phyloP scores from a whole-genome alignment of 768 basidiomycete genomes.

The Phlegmacium glaucopus region DNA sequence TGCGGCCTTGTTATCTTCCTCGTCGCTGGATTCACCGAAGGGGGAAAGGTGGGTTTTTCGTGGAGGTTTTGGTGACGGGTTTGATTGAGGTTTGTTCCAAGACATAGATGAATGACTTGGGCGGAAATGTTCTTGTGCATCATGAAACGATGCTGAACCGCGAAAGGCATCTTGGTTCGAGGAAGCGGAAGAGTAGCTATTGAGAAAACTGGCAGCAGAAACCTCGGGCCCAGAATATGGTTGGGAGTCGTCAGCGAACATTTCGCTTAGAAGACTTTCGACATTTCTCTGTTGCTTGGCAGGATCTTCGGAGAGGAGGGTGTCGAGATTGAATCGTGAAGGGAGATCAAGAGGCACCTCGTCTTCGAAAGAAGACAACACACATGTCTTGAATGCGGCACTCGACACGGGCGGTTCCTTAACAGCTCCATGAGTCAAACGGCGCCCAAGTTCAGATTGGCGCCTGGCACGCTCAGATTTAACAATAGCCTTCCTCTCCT shows the following conservation, averaged over 20 bases:
- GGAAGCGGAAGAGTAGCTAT: background rate
- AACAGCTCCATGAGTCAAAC: constrained; percentile 3
- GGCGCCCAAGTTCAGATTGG: constrained; percentile 20
- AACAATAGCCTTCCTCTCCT: constrained; percentile 42
- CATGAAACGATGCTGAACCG: background rate
- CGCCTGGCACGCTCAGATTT: constrained; percentile 35
- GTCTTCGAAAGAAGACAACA: constrained; percentile 17
- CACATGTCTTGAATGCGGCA: constrained; percentile 12
- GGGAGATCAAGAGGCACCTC: constrained; percentile 6
- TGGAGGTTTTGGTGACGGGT: background rate
- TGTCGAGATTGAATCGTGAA: constrained; percentile 10
- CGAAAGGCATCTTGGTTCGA: background rate
- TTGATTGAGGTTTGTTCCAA: background rate
- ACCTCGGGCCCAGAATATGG: background rate
- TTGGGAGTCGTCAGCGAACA: constrained; percentile 7
- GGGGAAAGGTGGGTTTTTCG: background rate
- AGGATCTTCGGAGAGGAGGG: constrained; percentile 10
- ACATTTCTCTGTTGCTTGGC: constrained; percentile 10
- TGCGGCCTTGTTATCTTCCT: constrained; percentile 9
- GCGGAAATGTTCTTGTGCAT: background rate
- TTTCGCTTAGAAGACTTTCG: constrained; percentile 10
- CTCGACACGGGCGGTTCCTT: constrained; percentile 13
- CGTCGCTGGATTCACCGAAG: constrained; percentile 8
- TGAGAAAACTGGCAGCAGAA: background rate
- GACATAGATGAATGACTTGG: background rate